Percentiles rank a stretch among this genome's conserved stretches.
These are phyloP conservation scores for Alternaria gansuensis DNA, from an alignment of 2,329 filamentous ascomycete genomes.

Conservation along the genomic window DNA sequence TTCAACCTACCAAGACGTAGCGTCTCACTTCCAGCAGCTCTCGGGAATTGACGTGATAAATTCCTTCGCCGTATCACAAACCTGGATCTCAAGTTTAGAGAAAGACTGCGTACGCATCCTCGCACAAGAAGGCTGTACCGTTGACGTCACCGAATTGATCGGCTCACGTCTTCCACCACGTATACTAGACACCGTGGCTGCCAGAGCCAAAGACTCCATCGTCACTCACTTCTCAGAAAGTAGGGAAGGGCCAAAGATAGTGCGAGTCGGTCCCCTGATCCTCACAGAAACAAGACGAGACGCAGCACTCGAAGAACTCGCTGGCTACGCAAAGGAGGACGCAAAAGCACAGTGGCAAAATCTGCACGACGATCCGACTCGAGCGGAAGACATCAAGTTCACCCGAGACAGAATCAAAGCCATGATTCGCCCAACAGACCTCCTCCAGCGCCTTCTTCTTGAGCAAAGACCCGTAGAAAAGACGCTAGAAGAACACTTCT, in stretches of 20 bases:
- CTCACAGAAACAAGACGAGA: slow-evolving; percentile 26
- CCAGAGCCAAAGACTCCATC: slow-evolving; percentile 27
- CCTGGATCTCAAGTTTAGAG: slow-evolving; percentile 31
- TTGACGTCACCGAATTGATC: slow-evolving; percentile 32
- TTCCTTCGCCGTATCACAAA: slow-evolving; percentile 37
- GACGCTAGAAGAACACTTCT: slow-evolving; percentile 38
- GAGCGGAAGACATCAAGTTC: slow-evolving; percentile 36
- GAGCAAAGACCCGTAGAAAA: slow-evolving; percentile 34
- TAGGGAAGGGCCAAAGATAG: slow-evolving; percentile 8
- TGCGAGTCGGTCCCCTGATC: slow-evolving; percentile 30
- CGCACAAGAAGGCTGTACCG: slow-evolving; percentile 24
- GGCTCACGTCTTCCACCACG: slow-evolving; percentile 22
- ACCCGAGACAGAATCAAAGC: slow-evolving; percentile 29
- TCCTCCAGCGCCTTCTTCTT: slow-evolving; percentile 26
- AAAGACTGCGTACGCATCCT: slow-evolving; percentile 28
- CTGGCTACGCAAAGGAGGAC: slow-evolving; percentile 28
- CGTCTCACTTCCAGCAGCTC: slow-evolving; percentile 20
- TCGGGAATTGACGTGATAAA: slow-evolving; percentile 25
- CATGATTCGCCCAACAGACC: slow-evolving; percentile 15
- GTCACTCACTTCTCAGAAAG: slow-evolving; percentile 14
- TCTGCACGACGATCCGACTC: slow-evolving; percentile 24
- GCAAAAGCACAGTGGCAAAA: slow-evolving; percentile 39
- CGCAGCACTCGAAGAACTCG: slow-evolving; percentile 25
- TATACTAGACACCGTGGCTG: slow-evolving; percentile 18
- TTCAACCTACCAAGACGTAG: slow-evolving; percentile 24